phyloP scores from a whole-genome alignment of 352 stramenopile genomes.

The Phytophthora europaea region DNA sequence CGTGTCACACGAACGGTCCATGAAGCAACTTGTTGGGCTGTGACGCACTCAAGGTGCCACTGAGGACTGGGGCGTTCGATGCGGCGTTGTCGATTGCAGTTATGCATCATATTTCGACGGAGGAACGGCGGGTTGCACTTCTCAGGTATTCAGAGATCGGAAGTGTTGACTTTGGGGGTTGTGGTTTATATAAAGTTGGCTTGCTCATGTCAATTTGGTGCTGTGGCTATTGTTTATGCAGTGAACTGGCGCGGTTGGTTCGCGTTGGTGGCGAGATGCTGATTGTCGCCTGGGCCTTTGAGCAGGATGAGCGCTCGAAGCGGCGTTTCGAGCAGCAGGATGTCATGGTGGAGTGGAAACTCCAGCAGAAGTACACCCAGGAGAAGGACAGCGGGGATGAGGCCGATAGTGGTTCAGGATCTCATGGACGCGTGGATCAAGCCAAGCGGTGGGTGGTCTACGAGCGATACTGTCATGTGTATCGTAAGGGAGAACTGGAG shows the following conservation, averaged over 20 bases:
- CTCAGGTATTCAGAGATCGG: slow-evolving; percentile 51
- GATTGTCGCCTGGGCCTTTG: slow-evolving; percentile 86
- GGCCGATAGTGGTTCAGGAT: slow-evolving; percentile 4
- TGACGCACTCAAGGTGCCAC: slow-evolving; percentile 73
- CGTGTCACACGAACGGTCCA: neutral
- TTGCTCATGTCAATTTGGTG: neutral
- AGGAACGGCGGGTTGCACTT: slow-evolving; percentile 71
- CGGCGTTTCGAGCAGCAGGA: slow-evolving; percentile 81
- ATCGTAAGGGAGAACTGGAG: slow-evolving; percentile 77
- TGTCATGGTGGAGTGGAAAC: slow-evolving; percentile 90
- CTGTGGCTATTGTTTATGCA: slow-evolving; percentile 20
- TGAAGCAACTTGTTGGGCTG: slow-evolving; percentile 72
- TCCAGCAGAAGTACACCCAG: slow-evolving; percentile 82
- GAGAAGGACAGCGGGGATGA: slow-evolving; percentile 18
- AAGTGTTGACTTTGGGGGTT: neutral
- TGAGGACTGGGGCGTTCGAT: slow-evolving; percentile 71
- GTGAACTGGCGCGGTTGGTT: slow-evolving; percentile 77
- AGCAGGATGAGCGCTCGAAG: slow-evolving; percentile 85
- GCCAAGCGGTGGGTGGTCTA: slow-evolving; percentile 84
- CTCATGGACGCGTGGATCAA: slow-evolving; percentile 51
- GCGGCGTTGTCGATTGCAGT: slow-evolving; percentile 88
- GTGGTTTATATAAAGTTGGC: neutral
- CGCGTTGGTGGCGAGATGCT: slow-evolving; percentile 62
- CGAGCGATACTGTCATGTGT: slow-evolving; percentile 89
- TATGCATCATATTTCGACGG: slow-evolving; percentile 86